Evolutionary conservation across 148 eudicot species (phyloP), one percentile per base, ranked within the genome.

Genomic region (Bassia scoparia): DNA sequence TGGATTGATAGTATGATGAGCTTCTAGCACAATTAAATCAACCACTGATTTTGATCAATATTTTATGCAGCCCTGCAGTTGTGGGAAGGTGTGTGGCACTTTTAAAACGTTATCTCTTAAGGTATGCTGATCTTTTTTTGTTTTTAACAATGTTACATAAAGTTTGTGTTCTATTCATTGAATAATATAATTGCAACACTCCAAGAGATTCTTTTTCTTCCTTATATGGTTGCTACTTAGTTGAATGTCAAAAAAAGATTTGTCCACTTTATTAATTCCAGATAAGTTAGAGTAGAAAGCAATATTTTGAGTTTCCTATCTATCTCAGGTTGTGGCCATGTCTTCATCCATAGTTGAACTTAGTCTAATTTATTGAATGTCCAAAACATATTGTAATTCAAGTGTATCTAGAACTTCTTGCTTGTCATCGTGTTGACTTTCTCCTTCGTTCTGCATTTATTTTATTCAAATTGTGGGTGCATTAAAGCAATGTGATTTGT

Each of bases 61-160:
- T 72, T 70, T 79, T 80, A 68, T 81, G 76, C 92, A 94, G 98
- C 82, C 98, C 98, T 67, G 98, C 98, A 34, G 98, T 94, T 73
- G 98, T 94, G 55, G 92, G 86, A 68, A 88, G 93, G 81, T 91
- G 97, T 76, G 93, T 94, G 80, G 87, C 89, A 61, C 93, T 94
- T 67, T 74, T 94, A 77, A 94, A 91, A 72, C 93, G 98, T 44
- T 86, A 89, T 82, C 89, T 94, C 60, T 77, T 89, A 72, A 82
- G 97, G 98, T 94, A 77, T 71, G 83, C 69, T 70, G 65, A 62
- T 54, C 48, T 69, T 68, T 29, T 17, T 26, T 69, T 33, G 69
- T 43, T 44, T 50, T 56, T 73, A 12, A 2, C 31, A 52, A 62
- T 41, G 23, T 35, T 30, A 65, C 46, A 8, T 26, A 61, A 64